A percentile compares a stretch with the other conserved stretches of the same genome.
Evolutionary conservation across 139 green algal genomes (phyloP).

Genomic region (Micractinium conductrix): DNA sequence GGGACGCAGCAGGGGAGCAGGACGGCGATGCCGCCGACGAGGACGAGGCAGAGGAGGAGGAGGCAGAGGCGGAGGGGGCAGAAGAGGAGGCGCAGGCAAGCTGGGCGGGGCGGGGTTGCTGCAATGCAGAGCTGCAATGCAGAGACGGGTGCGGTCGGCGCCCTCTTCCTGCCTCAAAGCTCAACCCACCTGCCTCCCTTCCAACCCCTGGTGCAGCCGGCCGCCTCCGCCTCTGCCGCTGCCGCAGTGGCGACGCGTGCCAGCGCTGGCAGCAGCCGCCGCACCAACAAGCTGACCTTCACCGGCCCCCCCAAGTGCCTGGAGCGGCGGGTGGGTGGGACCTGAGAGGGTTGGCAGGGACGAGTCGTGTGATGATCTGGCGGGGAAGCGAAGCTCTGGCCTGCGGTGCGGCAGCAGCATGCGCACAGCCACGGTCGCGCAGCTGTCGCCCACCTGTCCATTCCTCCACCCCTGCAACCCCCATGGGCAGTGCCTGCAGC

Average conservation of each 20-base stretch:
- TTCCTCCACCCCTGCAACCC: no score
- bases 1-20: background rate
- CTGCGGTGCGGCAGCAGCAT: background rate
- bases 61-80: background rate
- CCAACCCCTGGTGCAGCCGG: background rate
- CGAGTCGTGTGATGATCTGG: no score
- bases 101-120: background rate
- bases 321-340: background rate
- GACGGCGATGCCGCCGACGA: background rate
- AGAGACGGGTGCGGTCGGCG: background rate
- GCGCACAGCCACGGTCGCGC: no score
- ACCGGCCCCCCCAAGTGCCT: constrained; percentile 20
- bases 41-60: background rate
- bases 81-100: background rate
- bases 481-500: no score
- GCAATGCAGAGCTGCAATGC: background rate
- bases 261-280: background rate
- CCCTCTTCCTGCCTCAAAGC: background rate
- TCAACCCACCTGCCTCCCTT: background rate
- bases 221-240: background rate
- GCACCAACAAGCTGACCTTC: constrained; percentile 14
- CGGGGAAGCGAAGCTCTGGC: background rate
- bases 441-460: no score
- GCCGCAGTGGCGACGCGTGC: background rate
- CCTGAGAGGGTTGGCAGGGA: background rate